Evolutionary conservation across 495 filamentous ascomycete species (phyloP).

Genomic region (Penicillium soppii): DNA sequence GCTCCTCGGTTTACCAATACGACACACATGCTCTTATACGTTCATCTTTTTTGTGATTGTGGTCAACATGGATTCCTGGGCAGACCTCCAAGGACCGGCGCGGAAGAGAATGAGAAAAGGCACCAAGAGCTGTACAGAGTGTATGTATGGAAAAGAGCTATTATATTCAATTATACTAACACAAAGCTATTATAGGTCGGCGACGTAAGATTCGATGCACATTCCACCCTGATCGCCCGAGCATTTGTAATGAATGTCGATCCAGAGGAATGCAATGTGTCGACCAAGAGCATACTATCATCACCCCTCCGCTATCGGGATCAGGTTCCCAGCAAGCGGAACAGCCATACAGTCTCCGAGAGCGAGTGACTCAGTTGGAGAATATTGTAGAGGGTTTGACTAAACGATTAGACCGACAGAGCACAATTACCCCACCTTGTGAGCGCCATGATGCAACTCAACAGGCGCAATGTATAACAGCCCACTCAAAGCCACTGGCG

Average conservation of each 20-base stretch:
- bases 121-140: constrained; percentile 42
- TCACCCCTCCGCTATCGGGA: constrained; percentile 1
- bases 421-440: constrained; percentile 1
- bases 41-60: background rate
- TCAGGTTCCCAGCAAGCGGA: constrained; percentile 15
- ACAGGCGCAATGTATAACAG: constrained; percentile 4
- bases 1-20: background rate
- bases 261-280: constrained; percentile 32
- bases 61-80: constrained; percentile 16
- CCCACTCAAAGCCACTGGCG: constrained; percentile 5
- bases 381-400: constrained; percentile 29
- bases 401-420: constrained; percentile 24
- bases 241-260: constrained; percentile 38
- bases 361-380: constrained; percentile 38
- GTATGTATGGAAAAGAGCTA: constrained; percentile 16
- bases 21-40: background rate
- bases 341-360: constrained; percentile 36
- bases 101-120: constrained; percentile 42
- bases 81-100: constrained; percentile 26
- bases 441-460: background rate
- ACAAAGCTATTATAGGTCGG: constrained; percentile 23
- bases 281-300: constrained; percentile 27
- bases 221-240: constrained; percentile 23
- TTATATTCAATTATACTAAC: background rate
- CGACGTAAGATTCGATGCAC: constrained; percentile 45